Evolutionary conservation across 2,329 filamentous ascomycete genomes (phyloP).

Genomic region (Emmonsia crescens): DNA sequence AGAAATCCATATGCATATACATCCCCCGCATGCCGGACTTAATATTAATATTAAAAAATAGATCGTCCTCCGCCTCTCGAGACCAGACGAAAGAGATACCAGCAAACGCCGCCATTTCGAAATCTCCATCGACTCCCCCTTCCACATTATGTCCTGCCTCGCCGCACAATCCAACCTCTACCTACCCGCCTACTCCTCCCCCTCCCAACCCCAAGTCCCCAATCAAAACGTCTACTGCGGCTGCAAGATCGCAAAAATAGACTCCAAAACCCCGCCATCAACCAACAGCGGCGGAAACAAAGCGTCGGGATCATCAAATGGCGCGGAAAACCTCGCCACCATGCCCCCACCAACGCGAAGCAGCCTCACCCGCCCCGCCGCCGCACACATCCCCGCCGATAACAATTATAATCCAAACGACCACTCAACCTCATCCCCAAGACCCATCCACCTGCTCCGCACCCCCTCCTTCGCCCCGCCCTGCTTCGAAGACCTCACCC

Average conservation of each 20-base stretch:
- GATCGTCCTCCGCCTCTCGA: constrained; percentile 89
- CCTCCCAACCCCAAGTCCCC: constrained; percentile 32
- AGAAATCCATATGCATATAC: neutral
- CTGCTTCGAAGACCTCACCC: constrained; percentile 69
- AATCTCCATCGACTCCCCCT: constrained; percentile 91
- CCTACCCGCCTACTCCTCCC: constrained; percentile 64
- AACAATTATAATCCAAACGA: too few species aligned
- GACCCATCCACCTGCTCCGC: constrained; percentile 76
- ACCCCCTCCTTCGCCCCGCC: constrained; percentile 81
- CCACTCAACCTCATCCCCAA: constrained; percentile 38
- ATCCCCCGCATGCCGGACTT: constrained; percentile 3
- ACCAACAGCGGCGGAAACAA: neutral
- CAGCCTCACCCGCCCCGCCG: constrained; percentile 37
- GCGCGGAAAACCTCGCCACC: too few species aligned
- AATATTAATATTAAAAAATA: constrained; percentile 29
- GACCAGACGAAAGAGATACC: constrained; percentile 66
- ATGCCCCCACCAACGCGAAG: constrained; percentile 20
- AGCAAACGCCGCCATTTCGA: constrained; percentile 79
- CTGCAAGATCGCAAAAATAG: neutral
- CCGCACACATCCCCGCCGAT: constrained; percentile 6
- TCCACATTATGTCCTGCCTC: constrained; percentile 84
- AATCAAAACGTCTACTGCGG: constrained; percentile 4
- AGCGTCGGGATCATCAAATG: too few species aligned
- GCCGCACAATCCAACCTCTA: constrained; percentile 85
- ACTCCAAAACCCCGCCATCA: neutral